Base-by-base conservation (phyloP, 257 asterid genomes). In the Paraleonurus japonicus region DNA sequence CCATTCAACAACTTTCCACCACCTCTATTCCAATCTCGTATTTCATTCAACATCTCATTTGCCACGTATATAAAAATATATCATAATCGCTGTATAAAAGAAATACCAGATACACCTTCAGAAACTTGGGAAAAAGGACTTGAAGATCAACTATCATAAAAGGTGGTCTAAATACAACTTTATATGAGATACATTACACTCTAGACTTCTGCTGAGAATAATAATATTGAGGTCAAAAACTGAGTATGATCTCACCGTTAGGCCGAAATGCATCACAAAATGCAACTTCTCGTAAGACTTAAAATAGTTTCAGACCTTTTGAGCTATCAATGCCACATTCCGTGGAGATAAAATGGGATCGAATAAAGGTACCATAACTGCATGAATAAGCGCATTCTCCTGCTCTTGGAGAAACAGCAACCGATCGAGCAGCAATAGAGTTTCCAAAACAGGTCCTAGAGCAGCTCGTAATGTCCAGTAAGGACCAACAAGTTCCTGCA, bases 401-500 rank as follows among this genome's bases (percentile, higher is more conserved):
- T 83, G 88, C 79, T 91, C 98, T 85, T 92, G 98, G 79, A 92
- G 97, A 86, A 83, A 90, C 67, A 92, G 67, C 28, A 94, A 72
- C 69, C 98, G 84, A 78, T 95, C 98, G 22, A 95, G 99, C 59
- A 92, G 88, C 75, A 94, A 61, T 26, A 89, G 45, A 53, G 98
- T 91, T 79, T 94, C 99, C 83, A 94, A 70, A 76, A 89, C 77
- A 2, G 96, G 96, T 55, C 96, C 97, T 65, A 91, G 65, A 75
- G 95, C 90, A 65, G 97, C 95, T 72, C 97, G 90, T 75, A 94
- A 85, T 61, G 99, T 85, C 99, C 97, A 89, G 73, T 89, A 91
- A 71, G 96, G 95, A 72, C 99, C 99, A 77, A 94, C 81, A 54
- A 86, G 79, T 60, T 78, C 96, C 96, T 92, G 96, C 86, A 74